Evolutionary conservation across 1,284 basidiomycete genomes (phyloP), one percentile per base, ranked within the genome.

Genomic region (Ganoderma resinaceum): DNA sequence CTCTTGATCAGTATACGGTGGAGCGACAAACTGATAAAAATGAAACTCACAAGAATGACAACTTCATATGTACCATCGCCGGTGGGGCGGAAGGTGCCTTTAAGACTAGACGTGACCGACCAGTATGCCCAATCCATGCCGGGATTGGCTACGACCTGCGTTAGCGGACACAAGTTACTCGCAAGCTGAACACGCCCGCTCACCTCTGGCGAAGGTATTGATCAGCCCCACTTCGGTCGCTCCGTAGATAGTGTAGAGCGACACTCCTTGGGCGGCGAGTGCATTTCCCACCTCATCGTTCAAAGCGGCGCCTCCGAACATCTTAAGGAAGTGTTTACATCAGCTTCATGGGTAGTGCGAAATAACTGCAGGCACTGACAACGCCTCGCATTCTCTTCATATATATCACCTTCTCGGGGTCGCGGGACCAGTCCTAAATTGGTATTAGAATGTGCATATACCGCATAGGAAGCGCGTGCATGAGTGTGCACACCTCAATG

Each of bases 61-160:
- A 72, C 55, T 52, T 78, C 76, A 46, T 67, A 76, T 20, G 61
- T 43, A 18, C 70, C 76, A 4, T 69, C 72, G 0, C 65, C 74
- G 2, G 68, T 70, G 2, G 73, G 75, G 1, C 71, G 42, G 58
- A 75, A 70, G 33, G 38, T 59, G 20, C 40, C n/a, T 12, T 43
- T 61, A 2, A 55, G 65, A 12, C 46, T 40, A 8, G 53, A 66
- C 29, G 53, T 66, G 11, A 61, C 57, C 18, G 42, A 66, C 53
- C 64, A 73, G 68, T 75, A 77, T 11, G 69, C 64, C 77, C 76
- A 78, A 26, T 74, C 73, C 67, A 72, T 66, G 0, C 74, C 75
- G n/a, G 69, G 69, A 23, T 68, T 67, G n/a, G 67, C 75, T 76
- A 53, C 2, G 9, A 33, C 9, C 11, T 3, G 18, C 2, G 8